Evolutionary conservation across 306 rosid species (phyloP).

Genomic region (Glycine latifolia): DNA sequence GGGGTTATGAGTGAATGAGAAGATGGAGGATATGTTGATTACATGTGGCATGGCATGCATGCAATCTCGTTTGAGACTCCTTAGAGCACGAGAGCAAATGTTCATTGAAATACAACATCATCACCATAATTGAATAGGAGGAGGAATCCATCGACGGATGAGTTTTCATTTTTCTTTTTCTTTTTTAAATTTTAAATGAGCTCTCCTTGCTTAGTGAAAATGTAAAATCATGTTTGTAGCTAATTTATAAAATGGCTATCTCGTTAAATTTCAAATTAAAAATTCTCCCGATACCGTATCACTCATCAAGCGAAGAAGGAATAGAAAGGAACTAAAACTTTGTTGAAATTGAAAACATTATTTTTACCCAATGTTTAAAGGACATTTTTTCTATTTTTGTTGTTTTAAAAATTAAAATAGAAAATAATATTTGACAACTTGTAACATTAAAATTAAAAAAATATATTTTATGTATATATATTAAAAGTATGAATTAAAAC

Average conservation of each 20-base stretch:
- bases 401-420: not conserved
- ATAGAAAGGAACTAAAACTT: conserved; percentile 1
- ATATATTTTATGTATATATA: too few relatives aligned
- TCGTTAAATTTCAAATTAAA: not conserved
- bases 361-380: not conserved
- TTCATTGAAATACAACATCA: too few relatives aligned
- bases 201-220: conserved; percentile 51
- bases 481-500: not conserved
- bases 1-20: conserved; percentile 65
- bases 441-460: too few relatives aligned
- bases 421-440: too few relatives aligned
- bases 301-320: not conserved
- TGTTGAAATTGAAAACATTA: not conserved
- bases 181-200: not conserved
- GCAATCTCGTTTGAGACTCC: too few relatives aligned
- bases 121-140: too few relatives aligned
- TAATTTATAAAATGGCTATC: conserved; percentile 49
- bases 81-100: conserved; percentile 10
- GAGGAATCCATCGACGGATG: conserved; percentile 40
- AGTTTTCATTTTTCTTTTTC: conserved; percentile 4
- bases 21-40: too few relatives aligned
- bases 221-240: too few relatives aligned
- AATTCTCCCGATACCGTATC: conserved; percentile 37
- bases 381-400: not conserved
- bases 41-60: conserved; percentile 36